Conservation (phyloP, 345 rosid genomes). For the Corymbia maculata region DNA sequence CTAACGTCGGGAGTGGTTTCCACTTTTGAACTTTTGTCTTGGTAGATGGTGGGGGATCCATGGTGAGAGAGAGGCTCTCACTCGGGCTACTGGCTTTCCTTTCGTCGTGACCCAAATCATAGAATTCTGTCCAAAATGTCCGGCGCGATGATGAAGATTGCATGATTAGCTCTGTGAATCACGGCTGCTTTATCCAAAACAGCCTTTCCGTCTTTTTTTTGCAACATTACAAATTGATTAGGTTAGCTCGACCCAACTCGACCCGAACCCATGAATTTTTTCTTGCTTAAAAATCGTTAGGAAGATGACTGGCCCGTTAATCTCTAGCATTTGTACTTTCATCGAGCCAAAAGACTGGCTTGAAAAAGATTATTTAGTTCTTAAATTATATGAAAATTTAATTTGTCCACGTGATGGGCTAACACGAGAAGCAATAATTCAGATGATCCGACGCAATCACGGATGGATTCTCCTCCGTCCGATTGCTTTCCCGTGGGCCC, state of each 20-base stretch:
- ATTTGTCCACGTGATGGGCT: background rate
- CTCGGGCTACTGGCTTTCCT: background rate
- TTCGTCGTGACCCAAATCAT: background rate
- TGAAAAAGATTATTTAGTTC: background rate
- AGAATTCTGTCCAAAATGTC: background rate
- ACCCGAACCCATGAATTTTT: too few species aligned
- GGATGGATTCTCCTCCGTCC: background rate
- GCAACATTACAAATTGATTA: background rate
- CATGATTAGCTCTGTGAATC: background rate
- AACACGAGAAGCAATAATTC: background rate
- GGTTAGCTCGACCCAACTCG: background rate
- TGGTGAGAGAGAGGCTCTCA: background rate
- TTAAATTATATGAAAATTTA: background rate
- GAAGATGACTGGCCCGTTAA: background rate
- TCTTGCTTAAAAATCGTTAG: too few species aligned
- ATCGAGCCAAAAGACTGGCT: background rate
- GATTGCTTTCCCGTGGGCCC: background rate
- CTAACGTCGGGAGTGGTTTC: background rate
- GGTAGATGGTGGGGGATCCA: background rate
- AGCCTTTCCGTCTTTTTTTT: background rate
- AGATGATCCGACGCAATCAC: background rate
- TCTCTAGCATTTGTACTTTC: background rate
- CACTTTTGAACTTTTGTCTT: background rate
- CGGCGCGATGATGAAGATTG: background rate
- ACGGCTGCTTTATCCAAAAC: background rate